A percentile compares a stretch with the other conserved stretches of the same genome.
Conservation (phyloP, 1,284 basidiomycete genomes). For the Sporisorium exsertum region DNA sequence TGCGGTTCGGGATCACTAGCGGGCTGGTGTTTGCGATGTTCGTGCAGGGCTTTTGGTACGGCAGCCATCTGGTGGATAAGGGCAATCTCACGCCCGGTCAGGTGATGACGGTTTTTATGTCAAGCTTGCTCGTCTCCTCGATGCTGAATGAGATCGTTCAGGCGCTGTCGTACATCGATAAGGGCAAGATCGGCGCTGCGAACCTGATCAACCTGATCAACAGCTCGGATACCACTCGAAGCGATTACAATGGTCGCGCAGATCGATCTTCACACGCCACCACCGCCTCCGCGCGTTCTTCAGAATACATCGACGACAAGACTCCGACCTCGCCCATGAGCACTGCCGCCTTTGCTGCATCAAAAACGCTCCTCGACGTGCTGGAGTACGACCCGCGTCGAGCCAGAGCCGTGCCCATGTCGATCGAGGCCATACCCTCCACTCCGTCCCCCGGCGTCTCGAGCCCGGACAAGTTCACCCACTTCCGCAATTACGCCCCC, state of each 20-base stretch:
- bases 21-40: constrained; percentile 86
- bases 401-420: constrained; percentile 50
- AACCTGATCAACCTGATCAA: constrained; percentile 78
- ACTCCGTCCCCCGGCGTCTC: constrained; percentile 14
- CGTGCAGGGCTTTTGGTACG: constrained; percentile 97
- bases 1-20: constrained; percentile 78
- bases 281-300: constrained; percentile 15
- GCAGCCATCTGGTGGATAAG: constrained; percentile 83
- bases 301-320: constrained; percentile 24
- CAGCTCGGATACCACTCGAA: constrained; percentile 24
- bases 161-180: constrained; percentile 80
- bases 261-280: background rate
- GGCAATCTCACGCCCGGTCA: constrained; percentile 79
- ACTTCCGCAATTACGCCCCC: constrained; percentile 1
- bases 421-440: constrained; percentile 43
- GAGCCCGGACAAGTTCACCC: constrained; percentile 28
- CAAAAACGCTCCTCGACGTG: constrained; percentile 13
- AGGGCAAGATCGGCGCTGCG: constrained; percentile 86
- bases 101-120: constrained; percentile 97
- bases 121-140: constrained; percentile 86
- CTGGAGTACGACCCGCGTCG: constrained; percentile 31
- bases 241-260: background rate
- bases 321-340: background rate
- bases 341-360: background rate
- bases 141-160: constrained; percentile 88